Evolutionary conservation across 306 rosid genomes (phyloP).

Genomic region (Begonia peltatifolia): DNA sequence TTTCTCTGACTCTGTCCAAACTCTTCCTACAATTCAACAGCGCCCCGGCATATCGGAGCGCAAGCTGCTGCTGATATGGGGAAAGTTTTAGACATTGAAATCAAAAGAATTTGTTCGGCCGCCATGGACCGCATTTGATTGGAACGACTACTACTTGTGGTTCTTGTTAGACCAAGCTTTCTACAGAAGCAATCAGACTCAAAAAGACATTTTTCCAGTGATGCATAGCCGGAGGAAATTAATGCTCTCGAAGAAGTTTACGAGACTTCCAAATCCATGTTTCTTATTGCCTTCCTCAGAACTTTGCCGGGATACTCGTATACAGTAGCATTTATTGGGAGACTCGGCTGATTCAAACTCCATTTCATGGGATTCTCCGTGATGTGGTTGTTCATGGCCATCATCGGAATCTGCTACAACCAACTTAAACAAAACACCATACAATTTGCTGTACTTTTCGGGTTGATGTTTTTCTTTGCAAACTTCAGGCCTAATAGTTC

Average conservation of each 20-base stretch:
- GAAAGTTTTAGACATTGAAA: constrained; percentile 42
- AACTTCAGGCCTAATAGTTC: constrained; percentile 73
- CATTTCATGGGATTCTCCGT: constrained; percentile 60
- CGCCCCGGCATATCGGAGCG: constrained; percentile 22
- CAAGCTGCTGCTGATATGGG: constrained; percentile 69
- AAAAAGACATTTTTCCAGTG: constrained; percentile 65
- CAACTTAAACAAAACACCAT: background rate
- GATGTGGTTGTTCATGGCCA: constrained; percentile 60
- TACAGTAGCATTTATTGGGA: constrained; percentile 48
- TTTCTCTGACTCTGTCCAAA: constrained; percentile 23
- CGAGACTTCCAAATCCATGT: constrained; percentile 58
- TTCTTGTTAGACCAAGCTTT: too few species aligned
- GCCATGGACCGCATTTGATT: constrained; percentile 39
- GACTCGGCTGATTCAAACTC: constrained; percentile 44
- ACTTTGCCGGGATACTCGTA: constrained; percentile 74
- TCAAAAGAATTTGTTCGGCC: constrained; percentile 25
- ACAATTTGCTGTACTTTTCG: constrained; percentile 20
- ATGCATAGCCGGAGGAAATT: background rate
- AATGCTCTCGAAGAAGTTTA: constrained; percentile 36
- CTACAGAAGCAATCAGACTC: constrained; percentile 39
- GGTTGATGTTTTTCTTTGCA: constrained; percentile 58
- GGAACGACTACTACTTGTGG: constrained; percentile 30
- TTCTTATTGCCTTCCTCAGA: constrained; percentile 43
- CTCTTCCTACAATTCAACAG: constrained; percentile 3
- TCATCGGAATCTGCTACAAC: constrained; percentile 27